Percentiles rank a stretch among this genome's conserved stretches.
Evolutionary conservation across 306 rosid species (phyloP).

Genomic region (Cicer bijugum): DNA sequence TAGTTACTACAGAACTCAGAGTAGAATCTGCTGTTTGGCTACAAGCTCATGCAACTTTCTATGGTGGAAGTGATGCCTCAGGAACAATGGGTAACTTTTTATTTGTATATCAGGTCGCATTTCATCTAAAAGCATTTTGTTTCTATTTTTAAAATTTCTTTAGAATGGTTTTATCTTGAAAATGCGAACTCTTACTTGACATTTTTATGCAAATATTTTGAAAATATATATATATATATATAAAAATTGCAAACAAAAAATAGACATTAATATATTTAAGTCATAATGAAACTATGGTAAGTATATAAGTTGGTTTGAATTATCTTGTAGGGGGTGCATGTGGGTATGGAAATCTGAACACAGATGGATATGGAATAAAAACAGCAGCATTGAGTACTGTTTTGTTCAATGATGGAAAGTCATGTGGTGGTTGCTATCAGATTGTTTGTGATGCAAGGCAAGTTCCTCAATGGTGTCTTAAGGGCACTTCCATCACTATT

Average conservation of each 20-base stretch:
- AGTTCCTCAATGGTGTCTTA: constrained; percentile 68
- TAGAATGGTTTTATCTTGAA: no score
- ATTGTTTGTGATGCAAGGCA: constrained; percentile 55
- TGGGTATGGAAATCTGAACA: constrained; percentile 71
- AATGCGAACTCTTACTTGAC: no score
- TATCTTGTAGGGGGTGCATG: constrained; percentile 65
- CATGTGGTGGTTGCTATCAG: constrained; percentile 77
- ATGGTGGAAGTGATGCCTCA: constrained; percentile 75
- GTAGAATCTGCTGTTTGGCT: constrained; percentile 54
- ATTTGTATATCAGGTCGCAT: no score
- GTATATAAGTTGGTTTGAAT: neutral
- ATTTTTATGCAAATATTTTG: no score
- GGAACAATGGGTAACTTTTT: constrained; percentile 63
- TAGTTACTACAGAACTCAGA: constrained; percentile 43
- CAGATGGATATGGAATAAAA: constrained; percentile 63
- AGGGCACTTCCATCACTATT: constrained; percentile 57
- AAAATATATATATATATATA: no score
- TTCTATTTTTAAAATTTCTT: no score
- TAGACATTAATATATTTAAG: no score
- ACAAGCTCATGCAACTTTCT: constrained; percentile 68
- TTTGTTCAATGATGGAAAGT: constrained; percentile 61
- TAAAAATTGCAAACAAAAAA: no score
- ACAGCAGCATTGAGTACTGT: constrained; percentile 74
- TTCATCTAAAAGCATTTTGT: no score
- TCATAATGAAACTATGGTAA: no score